Base-by-base conservation (phyloP, 2,329 filamentous ascomycete species). In the Talaromyces rugulosus region DNA sequence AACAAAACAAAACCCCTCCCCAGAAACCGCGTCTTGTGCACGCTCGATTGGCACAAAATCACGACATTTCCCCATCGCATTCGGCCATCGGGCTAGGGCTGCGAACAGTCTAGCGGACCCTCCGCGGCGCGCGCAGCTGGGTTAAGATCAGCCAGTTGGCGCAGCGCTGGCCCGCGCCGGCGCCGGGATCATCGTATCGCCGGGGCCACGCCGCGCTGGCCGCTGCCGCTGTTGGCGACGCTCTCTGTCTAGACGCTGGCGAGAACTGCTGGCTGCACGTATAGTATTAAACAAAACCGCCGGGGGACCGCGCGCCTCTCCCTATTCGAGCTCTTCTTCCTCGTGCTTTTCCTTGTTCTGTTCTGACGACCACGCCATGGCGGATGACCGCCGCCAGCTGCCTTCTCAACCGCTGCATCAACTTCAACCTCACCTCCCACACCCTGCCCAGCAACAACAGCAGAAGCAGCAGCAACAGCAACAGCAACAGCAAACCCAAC, bases 41-140 rank as follows among this genome's bases (percentile, higher is more conserved):
- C 6, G 18, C 44, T 47, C 44, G 44, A 47, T 47, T 47, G 44
- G 44, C 44, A 47, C 44, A 27, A 47, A 47, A 77, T 77, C 72
- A 75, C 75, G 75, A 77, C 74, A 77, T 77, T 75, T 76, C 72
- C 71, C 73, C 75, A 75, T 75, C 72, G 65, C 69, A 77, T 77
- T 72, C 74, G 71, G 74, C 74, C 74, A 76, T 77, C 72, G 65
- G 64, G 67, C 69, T 72, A 71, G 28, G 12, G 3, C 50, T 31
- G 44, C 16, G 6, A n/a, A 40, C 36, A n/a, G 36, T 5, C 36
- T 40, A 40, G 36, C 36, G 36, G 36, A 6, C 34, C 33, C 33
- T 23, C 11, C 11, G 8, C 33, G 33, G 33, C 31, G 33, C 12
- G 14, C 36, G 16, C 36, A 47, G 44, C n/a, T 27, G 23, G 44